Conservation (phyloP, 805 yeast genomes). For the Pichia cabralensis region DNA sequence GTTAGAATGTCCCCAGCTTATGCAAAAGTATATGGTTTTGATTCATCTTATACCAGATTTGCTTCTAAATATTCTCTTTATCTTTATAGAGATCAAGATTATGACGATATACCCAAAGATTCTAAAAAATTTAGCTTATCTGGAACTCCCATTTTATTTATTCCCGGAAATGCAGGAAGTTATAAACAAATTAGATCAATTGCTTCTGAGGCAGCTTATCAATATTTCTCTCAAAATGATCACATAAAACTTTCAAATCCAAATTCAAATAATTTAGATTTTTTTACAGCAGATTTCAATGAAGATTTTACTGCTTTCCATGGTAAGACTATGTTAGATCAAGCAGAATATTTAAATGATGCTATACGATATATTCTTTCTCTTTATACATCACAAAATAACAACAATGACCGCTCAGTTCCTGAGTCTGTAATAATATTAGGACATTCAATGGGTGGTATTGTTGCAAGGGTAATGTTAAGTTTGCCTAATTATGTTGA, state of each 20-base stretch:
- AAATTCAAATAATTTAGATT: slow-evolving; percentile 50
- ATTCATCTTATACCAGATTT: slow-evolving; percentile 53
- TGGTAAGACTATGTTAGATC: slow-evolving; percentile 87
- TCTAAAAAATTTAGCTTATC: slow-evolving; percentile 23
- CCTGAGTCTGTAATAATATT: slow-evolving; percentile 60
- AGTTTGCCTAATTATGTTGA: slow-evolving; percentile 66
- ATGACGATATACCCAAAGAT: slow-evolving; percentile 45
- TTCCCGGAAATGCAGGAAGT: slow-evolving; percentile 98
- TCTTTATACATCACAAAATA: slow-evolving; percentile 36
- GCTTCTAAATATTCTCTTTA: slow-evolving; percentile 80
- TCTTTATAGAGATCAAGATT: slow-evolving; percentile 76
- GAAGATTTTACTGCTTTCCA: slow-evolving; percentile 96
- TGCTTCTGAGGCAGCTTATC: slow-evolving; percentile 69
- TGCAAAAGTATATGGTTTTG: slow-evolving; percentile 65
- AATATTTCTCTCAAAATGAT: slow-evolving; percentile 32
- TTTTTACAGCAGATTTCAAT: slow-evolving; percentile 87
- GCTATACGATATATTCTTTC: slow-evolving; percentile 70
- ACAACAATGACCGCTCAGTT: slow-evolving; percentile 10
- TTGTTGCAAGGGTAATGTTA: slow-evolving; percentile 79
- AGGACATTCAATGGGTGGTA: slow-evolving; percentile 98
- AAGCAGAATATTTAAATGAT: slow-evolving; percentile 86
- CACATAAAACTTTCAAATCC: slow-evolving; percentile 20
- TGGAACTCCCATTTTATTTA: slow-evolving; percentile 85
- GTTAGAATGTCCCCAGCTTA: slow-evolving; percentile 81
- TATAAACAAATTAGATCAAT: slow-evolving; percentile 82